Evolutionary conservation across 1,284 basidiomycete species (phyloP), one percentile per base, ranked within the genome.

Genomic region (Boletellus deceptivus): DNA sequence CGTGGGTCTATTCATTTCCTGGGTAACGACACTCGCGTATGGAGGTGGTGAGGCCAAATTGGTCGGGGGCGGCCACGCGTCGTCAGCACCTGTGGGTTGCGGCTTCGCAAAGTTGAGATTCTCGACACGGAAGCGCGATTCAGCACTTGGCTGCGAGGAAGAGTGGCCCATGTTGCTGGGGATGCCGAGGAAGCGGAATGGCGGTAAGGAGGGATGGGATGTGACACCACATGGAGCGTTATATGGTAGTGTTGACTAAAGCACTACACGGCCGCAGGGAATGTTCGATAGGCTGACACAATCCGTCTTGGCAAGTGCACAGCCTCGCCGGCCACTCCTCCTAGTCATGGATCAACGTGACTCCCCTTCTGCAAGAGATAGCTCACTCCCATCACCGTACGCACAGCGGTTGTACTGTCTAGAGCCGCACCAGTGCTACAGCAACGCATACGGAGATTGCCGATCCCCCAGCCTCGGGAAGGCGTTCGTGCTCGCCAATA

Each of bases 401-500:
- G n/a, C n/a, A n/a, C n/a, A n/a, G n/a, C n/a, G n/a, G n/a, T n/a
- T n/a, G n/a, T n/a, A n/a, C n/a, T n/a, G n/a, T n/a, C n/a, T n/a
- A 22, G 22, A 5, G 22, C 27, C 10, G 27, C 27, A 29, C 3
- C 46, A 20, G 43, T 51, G 29, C 44, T 63, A 72, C 52, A 72
- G 48, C 48, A 72, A 50, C 22, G 74, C 69, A 63, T 81, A 84
- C 0, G 86, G 84, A 9, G 75, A 67, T 34, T 75, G 74, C 33
- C 83, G 72, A 55, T 88, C 86, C 16, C 73, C 78, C 8, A 85
- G 62, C 49, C 74, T 73, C 6, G 95, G 94, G 65, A 98, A 98
- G 0, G 94, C 83, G 57, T 88, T 88, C 13, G 79, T 81, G 57
- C 84, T 83, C 1, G 91, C 84, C 46, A 99, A 70, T 3, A 99